Evolutionary conservation across 306 rosid genomes (phyloP).

Genomic region (Luffa acutangula): DNA sequence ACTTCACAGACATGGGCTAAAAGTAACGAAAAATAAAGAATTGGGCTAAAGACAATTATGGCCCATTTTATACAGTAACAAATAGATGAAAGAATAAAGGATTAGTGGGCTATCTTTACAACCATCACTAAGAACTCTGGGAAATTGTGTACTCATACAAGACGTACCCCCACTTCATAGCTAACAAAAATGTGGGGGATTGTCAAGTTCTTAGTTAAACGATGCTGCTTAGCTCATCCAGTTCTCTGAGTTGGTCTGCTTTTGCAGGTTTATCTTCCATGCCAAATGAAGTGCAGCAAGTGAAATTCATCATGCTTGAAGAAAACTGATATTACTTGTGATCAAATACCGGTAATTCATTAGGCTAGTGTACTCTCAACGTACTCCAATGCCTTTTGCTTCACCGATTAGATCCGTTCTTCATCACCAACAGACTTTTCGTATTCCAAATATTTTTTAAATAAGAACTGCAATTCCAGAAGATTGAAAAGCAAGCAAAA

Average conservation of each 20-base stretch:
- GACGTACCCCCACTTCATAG: background rate
- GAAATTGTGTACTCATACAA: background rate
- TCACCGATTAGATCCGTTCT: conserved; percentile 63
- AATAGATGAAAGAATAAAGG: too few relatives aligned
- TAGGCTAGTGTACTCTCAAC: conserved; percentile 54
- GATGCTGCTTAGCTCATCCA: background rate
- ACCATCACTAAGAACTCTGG: background rate
- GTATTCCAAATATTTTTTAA: conserved; percentile 66
- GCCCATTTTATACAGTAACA: too few relatives aligned
- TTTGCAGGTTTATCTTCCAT: background rate
- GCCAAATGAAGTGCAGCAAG: background rate
- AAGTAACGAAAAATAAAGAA: too few relatives aligned
- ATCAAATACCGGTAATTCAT: background rate
- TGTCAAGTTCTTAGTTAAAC: background rate
- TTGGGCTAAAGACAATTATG: too few relatives aligned
- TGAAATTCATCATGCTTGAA: background rate
- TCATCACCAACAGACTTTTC: conserved; percentile 74
- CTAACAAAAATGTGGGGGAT: conserved; percentile 1
- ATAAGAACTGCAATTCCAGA: conserved; percentile 58
- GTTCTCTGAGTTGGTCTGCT: background rate
- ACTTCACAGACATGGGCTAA: too few relatives aligned
- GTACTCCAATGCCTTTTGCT: conserved; percentile 70
- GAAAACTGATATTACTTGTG: background rate
- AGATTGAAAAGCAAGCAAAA: background rate
- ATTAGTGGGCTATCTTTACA: too few relatives aligned